These are phyloP conservation scores for Rhizopus microsporus DNA, from an alignment of 371 early-diverging fungal species.

Conservation along the genomic window DNA sequence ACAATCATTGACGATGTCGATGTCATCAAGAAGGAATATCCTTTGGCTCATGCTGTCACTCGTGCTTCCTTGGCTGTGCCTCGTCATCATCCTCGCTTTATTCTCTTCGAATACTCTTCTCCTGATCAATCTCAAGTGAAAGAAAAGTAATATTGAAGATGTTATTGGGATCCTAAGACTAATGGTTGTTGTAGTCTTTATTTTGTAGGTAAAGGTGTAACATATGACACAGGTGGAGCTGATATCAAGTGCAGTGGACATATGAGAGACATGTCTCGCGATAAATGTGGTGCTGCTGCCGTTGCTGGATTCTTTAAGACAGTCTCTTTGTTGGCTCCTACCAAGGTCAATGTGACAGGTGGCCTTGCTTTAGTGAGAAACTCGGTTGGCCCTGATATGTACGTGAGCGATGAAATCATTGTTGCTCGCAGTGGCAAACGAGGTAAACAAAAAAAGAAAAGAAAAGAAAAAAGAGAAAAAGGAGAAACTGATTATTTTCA, in stretches of 20 bases:
- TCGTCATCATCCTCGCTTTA: slow-evolving; percentile 78
- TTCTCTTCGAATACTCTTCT: slow-evolving; percentile 77
- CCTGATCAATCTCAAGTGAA: slow-evolving; percentile 75
- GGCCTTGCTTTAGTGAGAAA: slow-evolving; percentile 81
- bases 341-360: slow-evolving; percentile 70
- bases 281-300: slow-evolving; percentile 88
- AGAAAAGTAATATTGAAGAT: slow-evolving; percentile 66
- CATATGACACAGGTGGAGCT: slow-evolving; percentile 90
- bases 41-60: slow-evolving; percentile 81
- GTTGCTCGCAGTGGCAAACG: slow-evolving; percentile 80
- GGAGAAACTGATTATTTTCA: not conserved
- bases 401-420: slow-evolving; percentile 84
- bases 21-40: slow-evolving; percentile 75
- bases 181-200: slow-evolving; percentile 56
- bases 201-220: slow-evolving; percentile 91
- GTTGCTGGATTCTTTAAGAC: slow-evolving; percentile 85
- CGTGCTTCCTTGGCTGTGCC: slow-evolving; percentile 76
- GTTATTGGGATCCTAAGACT: not conserved
- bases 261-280: slow-evolving; percentile 89
- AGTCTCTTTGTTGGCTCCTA: slow-evolving; percentile 63
- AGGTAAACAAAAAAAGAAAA: slow-evolving; percentile 23
- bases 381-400: slow-evolving; percentile 78
- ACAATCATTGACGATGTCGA: slow-evolving; percentile 69
- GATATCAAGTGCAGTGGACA: slow-evolving; percentile 82
- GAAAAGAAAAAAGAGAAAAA: not conserved